Evolutionary conservation across 768 basidiomycete genomes (phyloP), one percentile per base, ranked within the genome.

Genomic region (Leccinum disarticulatum): DNA sequence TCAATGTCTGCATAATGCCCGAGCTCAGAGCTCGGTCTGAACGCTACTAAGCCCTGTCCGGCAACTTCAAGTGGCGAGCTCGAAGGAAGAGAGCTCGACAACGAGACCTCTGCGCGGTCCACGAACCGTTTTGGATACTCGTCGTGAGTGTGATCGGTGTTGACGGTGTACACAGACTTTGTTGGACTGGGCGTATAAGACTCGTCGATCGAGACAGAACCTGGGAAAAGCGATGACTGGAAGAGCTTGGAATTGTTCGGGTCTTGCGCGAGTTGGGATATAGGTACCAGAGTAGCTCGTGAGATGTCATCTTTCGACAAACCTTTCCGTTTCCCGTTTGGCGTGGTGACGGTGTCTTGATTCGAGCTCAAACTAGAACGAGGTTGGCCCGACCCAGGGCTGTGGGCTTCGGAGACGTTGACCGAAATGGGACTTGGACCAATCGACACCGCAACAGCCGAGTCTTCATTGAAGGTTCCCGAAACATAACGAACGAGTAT

Each of bases 401-500:
- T 58, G 56, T 68, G 73, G 51, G 25, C 61, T 64, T 54, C 74
- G 62, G 62, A 64, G 56, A 61, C 69, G 30, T 60, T 66, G 65
- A 69, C 60, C 9, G 56, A 62, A 49, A 69, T 64, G 17, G 71
- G 66, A 41, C 64, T 68, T n/a, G 66, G 68, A 50, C 76, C 74
- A 58, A 77, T 75, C 1, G 70, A 68, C 48, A 78, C 74, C 54
- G 81, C 71, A 35, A 82, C 71, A 56, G 80, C 70, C 8, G 83
- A 75, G 50, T 91, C 88, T 48, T 91, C 89, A 73, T 83, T 88
- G 76, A 92, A 92, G n/a, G 77, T 75, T 35, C 92, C 92, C 8
- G 86, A 83, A 60, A 91, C 91, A 73, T 95, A 94, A 48, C 90
- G 84, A 56, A 97, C 93, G 55, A 99, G 86, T 61, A 93, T 87